Evolutionary conservation across 352 stramenopile genomes (phyloP).

Genomic region (Phytopythium delawarense): DNA sequence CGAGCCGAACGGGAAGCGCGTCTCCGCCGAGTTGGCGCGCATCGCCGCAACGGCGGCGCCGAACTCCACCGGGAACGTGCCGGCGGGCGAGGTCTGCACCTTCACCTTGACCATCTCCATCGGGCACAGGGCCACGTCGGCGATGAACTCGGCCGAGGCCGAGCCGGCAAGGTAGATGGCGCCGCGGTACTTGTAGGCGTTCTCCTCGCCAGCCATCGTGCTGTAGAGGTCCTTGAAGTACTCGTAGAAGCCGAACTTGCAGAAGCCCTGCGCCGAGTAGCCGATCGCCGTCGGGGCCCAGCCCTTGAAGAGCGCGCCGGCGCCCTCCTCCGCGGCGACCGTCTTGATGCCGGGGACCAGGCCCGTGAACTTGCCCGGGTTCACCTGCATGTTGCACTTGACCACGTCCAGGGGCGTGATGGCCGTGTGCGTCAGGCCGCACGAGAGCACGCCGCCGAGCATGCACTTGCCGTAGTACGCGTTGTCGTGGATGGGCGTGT

Average conservation of each 20-base stretch:
- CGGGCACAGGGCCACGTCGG: slow-evolving; percentile 91
- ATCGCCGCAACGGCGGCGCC: slow-evolving; percentile 83
- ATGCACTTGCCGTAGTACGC: slow-evolving; percentile 95
- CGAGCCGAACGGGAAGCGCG: slow-evolving; percentile 90
- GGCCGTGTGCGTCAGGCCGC: slow-evolving; percentile 90
- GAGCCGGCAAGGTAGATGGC: slow-evolving; percentile 91
- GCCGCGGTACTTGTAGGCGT: slow-evolving; percentile 91
- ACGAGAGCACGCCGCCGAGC: slow-evolving; percentile 90
- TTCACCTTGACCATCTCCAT: slow-evolving; percentile 96
- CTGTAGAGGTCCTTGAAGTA: slow-evolving; percentile 95
- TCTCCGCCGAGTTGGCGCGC: slow-evolving; percentile 84
- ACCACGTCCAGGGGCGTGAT: slow-evolving; percentile 93
- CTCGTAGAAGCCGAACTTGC: slow-evolving; percentile 95
- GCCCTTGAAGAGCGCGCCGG: slow-evolving; percentile 85
- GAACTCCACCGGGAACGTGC: slow-evolving; percentile 89
- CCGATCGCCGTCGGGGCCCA: slow-evolving; percentile 91
- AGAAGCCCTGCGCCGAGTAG: slow-evolving; percentile 89
- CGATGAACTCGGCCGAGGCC: slow-evolving; percentile 93
- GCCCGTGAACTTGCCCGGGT: slow-evolving; percentile 81
- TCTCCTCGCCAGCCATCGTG: slow-evolving; percentile 89
- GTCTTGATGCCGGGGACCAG: slow-evolving; percentile 79
- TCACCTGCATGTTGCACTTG: slow-evolving; percentile 96
- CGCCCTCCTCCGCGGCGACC: slow-evolving; percentile 86
- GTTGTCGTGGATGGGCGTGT: slow-evolving; percentile 81
- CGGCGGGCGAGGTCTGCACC: slow-evolving; percentile 88